Base-by-base conservation (phyloP, 2,329 filamentous ascomycete genomes). In the Talaromyces sp. region DNA sequence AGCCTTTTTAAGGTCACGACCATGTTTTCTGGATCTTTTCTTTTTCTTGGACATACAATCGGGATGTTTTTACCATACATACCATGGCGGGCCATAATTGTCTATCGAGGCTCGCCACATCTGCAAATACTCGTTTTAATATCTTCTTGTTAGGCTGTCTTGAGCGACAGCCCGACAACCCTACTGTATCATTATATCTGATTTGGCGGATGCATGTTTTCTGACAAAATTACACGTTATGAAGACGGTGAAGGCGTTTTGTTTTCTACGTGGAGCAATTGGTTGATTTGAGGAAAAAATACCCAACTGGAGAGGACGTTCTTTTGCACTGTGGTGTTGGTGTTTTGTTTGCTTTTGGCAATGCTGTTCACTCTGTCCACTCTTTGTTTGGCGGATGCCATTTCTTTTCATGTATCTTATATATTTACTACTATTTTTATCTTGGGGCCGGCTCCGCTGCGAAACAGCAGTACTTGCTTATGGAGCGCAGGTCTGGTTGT, bases 281-380 rank as follows among this genome's bases (percentile, higher is more conserved):
- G 32, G 52, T 62, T 57, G 61, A 64, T 62, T 62, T 59, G 62
- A 62, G 58, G 65, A 63, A 31, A 62, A 54, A 67, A 65, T 65
- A 63, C 63, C 66, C 66, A 62, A 58, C 57, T 58, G 60, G 24
- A 60, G 59, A 60, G 59, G 60, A 59, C 64, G 59, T 62, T 65
- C 60, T 46, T 62, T 56, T 57, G 38, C 58, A 54, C 59, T 26
- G 24, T 55, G 59, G 59, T 58, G 58, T 58, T 52, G 32, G 41
- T 58, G 49, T 52, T 52, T 59, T 24, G 9, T 24, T 53, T 59
- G 32, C 32, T 58, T 43, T 43, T 38, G 35, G 10, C 27, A 29
- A 38, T 17, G 2, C 7, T 43, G n/a, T 41, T 41, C 14, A 17
- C 6, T n/a, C 14, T 55, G 27, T 59, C 60, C 46, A 56, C 46